Evolutionary conservation across 495 filamentous ascomycete genomes (phyloP).

Genomic region (Hypomontagnella monticulosa): DNA sequence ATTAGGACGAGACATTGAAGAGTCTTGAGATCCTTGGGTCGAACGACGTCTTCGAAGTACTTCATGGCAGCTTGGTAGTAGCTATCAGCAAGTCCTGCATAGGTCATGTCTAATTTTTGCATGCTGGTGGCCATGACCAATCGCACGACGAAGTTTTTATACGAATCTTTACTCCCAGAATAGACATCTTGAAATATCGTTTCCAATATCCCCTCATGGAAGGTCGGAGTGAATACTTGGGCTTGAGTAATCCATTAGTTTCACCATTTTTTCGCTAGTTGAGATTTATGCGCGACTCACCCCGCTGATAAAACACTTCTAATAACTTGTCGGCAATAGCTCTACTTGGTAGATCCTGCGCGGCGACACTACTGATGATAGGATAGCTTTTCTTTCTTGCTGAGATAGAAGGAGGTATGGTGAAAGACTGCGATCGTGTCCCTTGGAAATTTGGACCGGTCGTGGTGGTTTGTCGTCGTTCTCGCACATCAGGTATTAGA

Average conservation of each 20-base stretch:
- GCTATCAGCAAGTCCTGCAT: constrained; percentile 86
- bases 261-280: background rate
- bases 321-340: constrained; percentile 76
- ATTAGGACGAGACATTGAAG: constrained; percentile 91
- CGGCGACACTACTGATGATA: constrained; percentile 77
- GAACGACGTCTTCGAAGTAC: constrained; percentile 78
- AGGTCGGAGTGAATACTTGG: constrained; percentile 82
- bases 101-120: constrained; percentile 82
- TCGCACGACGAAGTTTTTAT: constrained; percentile 83
- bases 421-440: constrained; percentile 48
- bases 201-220: constrained; percentile 85
- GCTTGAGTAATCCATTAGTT: constrained; percentile 59
- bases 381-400: constrained; percentile 70
- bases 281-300: constrained; percentile 56
- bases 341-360: constrained; percentile 71
- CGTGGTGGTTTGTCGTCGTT: constrained; percentile 35
- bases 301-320: constrained; percentile 81
- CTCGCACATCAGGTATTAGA: constrained; percentile 74
- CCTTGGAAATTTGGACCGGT: constrained; percentile 27
- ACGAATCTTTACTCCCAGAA: constrained; percentile 75
- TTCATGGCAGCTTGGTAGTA: constrained; percentile 89
- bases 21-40: constrained; percentile 82
- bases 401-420: constrained; percentile 50
- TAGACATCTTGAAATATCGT: constrained; percentile 82
- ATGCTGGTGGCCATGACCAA: constrained; percentile 93